These are phyloP conservation scores for Dinochytrium kinnereticum DNA, from an alignment of 371 early-diverging fungal genomes.

Conservation along the genomic window DNA sequence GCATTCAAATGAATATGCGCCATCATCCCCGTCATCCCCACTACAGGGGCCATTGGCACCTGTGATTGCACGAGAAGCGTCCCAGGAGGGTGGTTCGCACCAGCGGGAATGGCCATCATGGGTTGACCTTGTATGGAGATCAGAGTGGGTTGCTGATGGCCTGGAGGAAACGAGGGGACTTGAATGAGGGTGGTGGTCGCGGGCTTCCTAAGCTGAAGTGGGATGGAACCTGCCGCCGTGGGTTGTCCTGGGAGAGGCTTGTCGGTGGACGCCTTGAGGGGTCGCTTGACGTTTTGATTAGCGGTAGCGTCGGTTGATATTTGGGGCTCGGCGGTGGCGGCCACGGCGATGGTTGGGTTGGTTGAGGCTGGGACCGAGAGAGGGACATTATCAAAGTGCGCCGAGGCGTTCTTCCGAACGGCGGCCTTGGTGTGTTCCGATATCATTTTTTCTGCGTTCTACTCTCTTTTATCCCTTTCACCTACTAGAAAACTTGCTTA, in stretches of 20 bases:
- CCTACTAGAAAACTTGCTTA: no score
- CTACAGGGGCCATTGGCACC: not conserved
- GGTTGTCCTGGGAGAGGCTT: not conserved
- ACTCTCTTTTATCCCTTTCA: no score
- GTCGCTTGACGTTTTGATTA: not conserved
- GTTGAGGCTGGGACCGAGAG: slow-evolving; percentile 8
- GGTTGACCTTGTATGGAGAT: slow-evolving; percentile 10
- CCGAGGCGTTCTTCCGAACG: slow-evolving; percentile 4
- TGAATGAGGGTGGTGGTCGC: not conserved
- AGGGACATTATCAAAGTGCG: slow-evolving; percentile 11
- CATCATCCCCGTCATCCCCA: slow-evolving; percentile 27
- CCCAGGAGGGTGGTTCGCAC: slow-evolving; percentile 3
- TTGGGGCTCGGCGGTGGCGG: slow-evolving; percentile 12
- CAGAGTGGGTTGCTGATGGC: not conserved
- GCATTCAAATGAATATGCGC: slow-evolving; percentile 26
- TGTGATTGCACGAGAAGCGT: not conserved
- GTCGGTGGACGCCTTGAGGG: not conserved
- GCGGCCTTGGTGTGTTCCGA: slow-evolving; percentile 7
- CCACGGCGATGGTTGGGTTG: slow-evolving; percentile 13
- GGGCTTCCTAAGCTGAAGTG: not conserved
- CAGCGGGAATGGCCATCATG: not conserved
- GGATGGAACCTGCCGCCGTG: not conserved
- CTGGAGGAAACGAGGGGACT: not conserved
- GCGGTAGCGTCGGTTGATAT: not conserved
- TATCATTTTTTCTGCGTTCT: no score